These are phyloP conservation scores for Vanderwaltozyma polyspora DNA, from an alignment of 805 yeast genomes.

Conservation along the genomic window DNA sequence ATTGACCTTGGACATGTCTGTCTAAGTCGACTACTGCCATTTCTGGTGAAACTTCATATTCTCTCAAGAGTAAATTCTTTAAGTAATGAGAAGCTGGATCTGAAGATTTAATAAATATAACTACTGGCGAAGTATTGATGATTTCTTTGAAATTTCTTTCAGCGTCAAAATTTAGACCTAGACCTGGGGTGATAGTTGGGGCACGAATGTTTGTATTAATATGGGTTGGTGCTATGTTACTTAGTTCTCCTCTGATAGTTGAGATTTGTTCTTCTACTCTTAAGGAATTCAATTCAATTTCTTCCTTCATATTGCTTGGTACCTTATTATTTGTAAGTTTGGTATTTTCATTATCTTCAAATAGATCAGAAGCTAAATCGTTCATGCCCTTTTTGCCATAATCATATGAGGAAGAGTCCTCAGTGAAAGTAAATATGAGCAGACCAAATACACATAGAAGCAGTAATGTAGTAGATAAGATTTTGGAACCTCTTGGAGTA, in stretches of 20 bases:
- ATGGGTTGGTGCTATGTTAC: not conserved
- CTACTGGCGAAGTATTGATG: constrained; percentile 53
- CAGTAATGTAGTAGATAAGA: constrained; percentile 6
- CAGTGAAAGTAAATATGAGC: too few relatives aligned
- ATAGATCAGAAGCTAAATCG: too few relatives aligned
- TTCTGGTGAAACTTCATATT: constrained; percentile 61
- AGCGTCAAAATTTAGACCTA: not conserved
- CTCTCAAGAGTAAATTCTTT: constrained; percentile 48
- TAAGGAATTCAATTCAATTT: constrained; percentile 5
- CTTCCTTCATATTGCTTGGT: constrained; percentile 2
- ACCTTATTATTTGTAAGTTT: too few relatives aligned
- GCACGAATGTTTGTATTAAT: not conserved
- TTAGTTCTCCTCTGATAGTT: constrained; percentile 9
- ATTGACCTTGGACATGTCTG: constrained; percentile 58
- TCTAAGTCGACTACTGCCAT: constrained; percentile 73
- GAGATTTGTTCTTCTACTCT: constrained; percentile 12
- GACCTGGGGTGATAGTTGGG: not conserved
- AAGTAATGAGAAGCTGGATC: constrained; percentile 63
- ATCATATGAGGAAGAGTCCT: not conserved
- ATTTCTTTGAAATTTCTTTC: constrained; percentile 35
- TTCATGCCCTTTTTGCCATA: too few relatives aligned
- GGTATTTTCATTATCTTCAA: too few relatives aligned
- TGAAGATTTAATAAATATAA: constrained; percentile 37
- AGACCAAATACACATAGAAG: too few relatives aligned
- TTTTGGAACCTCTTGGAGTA: constrained; percentile 2